phyloP scores from a whole-genome alignment of 1,139 yeast species.

The Scheffersomyces insectosa region DNA sequence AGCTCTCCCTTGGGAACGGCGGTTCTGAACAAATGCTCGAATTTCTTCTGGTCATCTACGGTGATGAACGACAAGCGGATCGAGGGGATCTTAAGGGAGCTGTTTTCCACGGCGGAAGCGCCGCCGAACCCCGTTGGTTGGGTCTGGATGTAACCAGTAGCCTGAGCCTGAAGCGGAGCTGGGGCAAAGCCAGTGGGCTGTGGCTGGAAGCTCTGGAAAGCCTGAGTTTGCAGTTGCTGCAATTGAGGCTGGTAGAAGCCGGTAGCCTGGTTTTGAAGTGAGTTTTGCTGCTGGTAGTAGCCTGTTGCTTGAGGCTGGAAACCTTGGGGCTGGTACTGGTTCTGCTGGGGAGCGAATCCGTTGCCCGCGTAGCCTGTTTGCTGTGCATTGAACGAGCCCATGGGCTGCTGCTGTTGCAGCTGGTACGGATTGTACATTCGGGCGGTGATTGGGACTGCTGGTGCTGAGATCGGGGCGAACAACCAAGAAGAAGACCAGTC shows the following conservation, averaged over 20 bases:
- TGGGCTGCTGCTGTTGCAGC: constrained; percentile 20
- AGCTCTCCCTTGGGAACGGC: constrained; percentile 78
- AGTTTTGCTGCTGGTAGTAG: constrained; percentile 11
- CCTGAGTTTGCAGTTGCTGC: constrained; percentile 14
- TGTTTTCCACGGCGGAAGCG: constrained; percentile 30
- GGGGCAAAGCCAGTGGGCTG: background rate
- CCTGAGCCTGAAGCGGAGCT: constrained; percentile 25
- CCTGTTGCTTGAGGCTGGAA: background rate
- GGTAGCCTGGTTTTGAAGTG: constrained; percentile 19
- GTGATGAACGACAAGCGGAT: constrained; percentile 83
- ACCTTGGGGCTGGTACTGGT: constrained; percentile 10
- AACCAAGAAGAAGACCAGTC: no score
- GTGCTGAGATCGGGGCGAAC: no score
- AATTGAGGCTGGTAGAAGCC: constrained; percentile 23
- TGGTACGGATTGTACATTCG: constrained; percentile 49
- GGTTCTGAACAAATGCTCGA: constrained; percentile 76
- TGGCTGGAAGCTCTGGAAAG: background rate
- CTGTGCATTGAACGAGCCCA: constrained; percentile 16
- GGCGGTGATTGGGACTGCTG: no score
- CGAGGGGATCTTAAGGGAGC: constrained; percentile 54
- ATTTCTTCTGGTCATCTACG: constrained; percentile 80
- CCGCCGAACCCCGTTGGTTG: constrained; percentile 39
- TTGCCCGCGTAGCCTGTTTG: constrained; percentile 9
- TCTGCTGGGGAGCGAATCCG: constrained; percentile 4
- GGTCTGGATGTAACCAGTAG: constrained; percentile 35